Conservation (phyloP, 148 eudicot genomes). For the Heliamphora exappendiculata region DNA sequence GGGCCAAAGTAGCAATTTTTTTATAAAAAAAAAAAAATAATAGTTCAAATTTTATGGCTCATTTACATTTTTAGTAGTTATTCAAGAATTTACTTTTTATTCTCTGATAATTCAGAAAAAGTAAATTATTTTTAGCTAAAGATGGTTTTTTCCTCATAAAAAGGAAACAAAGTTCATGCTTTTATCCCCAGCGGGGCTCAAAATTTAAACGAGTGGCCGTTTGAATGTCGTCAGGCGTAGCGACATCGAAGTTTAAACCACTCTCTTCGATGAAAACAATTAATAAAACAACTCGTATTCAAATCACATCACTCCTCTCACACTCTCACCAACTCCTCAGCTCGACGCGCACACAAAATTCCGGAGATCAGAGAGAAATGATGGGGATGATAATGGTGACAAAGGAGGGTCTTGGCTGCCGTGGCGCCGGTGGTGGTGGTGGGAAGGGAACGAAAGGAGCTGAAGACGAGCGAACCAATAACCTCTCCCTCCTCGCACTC, state of each 20-base stretch:
- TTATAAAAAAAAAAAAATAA: no score
- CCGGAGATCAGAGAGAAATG: constrained; percentile 21
- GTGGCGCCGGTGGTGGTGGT: constrained; percentile 28
- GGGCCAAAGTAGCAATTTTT: no score
- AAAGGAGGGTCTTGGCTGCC: no score
- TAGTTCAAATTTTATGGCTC: no score
- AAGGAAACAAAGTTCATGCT: no score
- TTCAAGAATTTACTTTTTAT: no score
- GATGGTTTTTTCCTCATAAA: no score
- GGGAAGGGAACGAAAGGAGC: constrained; percentile 11
- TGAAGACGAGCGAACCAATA: constrained; percentile 31
- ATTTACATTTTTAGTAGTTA: no score
- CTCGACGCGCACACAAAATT: constrained; percentile 11
- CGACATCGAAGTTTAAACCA: constrained; percentile 1
- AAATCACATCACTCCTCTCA: neutral
- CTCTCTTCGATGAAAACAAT: neutral
- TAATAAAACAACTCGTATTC: neutral
- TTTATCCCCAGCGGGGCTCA: neutral
- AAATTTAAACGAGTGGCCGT: constrained; percentile 19
- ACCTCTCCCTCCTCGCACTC: constrained; percentile 34
- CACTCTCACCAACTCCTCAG: neutral
- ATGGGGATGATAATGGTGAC: constrained; percentile 39
- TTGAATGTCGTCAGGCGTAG: neutral
- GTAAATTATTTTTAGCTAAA: no score
- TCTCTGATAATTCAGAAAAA: no score